Evolutionary conservation across 345 rosid genomes (phyloP), one percentile per base, ranked within the genome.

Genomic region (Lepidium africanum): DNA sequence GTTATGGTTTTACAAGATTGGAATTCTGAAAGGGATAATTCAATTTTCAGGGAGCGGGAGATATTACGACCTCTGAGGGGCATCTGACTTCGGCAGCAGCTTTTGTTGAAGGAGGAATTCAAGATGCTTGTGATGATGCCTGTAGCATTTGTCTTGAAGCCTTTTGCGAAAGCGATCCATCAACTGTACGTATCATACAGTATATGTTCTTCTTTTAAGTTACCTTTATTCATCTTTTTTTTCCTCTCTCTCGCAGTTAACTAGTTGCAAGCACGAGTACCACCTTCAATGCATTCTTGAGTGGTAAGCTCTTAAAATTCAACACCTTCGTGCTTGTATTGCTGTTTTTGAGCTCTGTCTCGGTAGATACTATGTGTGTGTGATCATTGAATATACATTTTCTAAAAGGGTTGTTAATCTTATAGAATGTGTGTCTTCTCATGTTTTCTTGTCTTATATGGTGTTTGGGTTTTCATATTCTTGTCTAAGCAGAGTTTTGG

Each of bases 211-310:
- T 33, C 2, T n/a, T 47, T 30, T 48, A 2, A 13, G 3, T 35
- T 52, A 7, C 46, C 47, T 72, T 54, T 32, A 62, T 69, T 66
- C 2, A 5, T 27, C 15, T 60, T 50, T 43, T 11, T 23, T 57
- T 7, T n/a, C 23, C 23, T 21, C 7, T 59, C 46, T 57, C 36
- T 72, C 41, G 63, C 81, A 93, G 98, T 77, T 91, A 78, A 71
- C 64, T 73, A 79, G 77, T 71, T 94, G 99, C 88, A 94, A 85
- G 89, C 99, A 94, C 25, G 97, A 94, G 83, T 94, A 76, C 79
- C 99, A 94, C 80, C 96, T 94, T 57, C 99, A 91, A 79, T 94
- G 99, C 77, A 79, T 94, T 47, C 99, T 94, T 39, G 99, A 94
- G 76, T 94, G 99, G 97, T 93, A 80, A 59, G 58, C 16, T 71